Percentiles rank a stretch among this genome's conserved stretches.
phyloP scores from a whole-genome alignment of 2,329 filamentous ascomycete species.

The Rhinocladiella similis region DNA sequence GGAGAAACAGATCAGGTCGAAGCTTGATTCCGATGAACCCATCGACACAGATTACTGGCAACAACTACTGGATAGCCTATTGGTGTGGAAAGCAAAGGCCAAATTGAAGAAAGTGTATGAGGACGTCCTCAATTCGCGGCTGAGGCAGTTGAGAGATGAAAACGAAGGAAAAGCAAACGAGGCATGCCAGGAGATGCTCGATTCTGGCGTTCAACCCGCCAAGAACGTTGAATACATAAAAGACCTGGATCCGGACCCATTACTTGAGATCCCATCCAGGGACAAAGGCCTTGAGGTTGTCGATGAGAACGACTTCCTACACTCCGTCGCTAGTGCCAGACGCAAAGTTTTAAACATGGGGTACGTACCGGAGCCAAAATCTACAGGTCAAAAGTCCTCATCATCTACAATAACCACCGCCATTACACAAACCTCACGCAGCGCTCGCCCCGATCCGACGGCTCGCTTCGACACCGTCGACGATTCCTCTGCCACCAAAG shows the following conservation, averaged over 20 bases:
- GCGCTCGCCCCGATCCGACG: conserved; percentile 32
- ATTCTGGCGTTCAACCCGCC: conserved; percentile 35
- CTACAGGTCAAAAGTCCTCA: conserved; percentile 30
- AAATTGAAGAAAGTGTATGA: conserved; percentile 77
- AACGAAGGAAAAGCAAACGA: conserved; percentile 66
- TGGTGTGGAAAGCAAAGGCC: conserved; percentile 89
- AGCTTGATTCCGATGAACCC: conserved; percentile 83
- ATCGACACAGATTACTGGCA: conserved; percentile 99
- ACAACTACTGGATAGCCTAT: conserved; percentile 78
- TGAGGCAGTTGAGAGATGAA: conserved; percentile 65
- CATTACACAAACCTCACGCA: conserved; percentile 1
- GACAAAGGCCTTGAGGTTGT: conserved; percentile 62
- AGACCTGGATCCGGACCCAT: conserved; percentile 63
- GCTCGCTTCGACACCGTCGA: conserved; percentile 27
- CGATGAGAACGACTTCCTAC: conserved; percentile 57
- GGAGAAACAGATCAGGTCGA: conserved; percentile 82
- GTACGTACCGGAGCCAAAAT: conserved; percentile 63
- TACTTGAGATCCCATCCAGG: conserved; percentile 63
- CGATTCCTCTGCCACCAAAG: conserved; percentile 62
- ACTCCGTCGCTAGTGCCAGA: conserved; percentile 58
- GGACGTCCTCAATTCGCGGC: conserved; percentile 69
- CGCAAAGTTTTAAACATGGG: conserved; percentile 64
- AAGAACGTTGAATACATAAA: conserved; percentile 39
- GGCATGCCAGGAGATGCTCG: conserved; percentile 32
- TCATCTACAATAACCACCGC: conserved; percentile 27